These are phyloP conservation scores for Torrubiellomyces zombiae DNA, from an alignment of 2,329 filamentous ascomycete genomes.

Conservation along the genomic window DNA sequence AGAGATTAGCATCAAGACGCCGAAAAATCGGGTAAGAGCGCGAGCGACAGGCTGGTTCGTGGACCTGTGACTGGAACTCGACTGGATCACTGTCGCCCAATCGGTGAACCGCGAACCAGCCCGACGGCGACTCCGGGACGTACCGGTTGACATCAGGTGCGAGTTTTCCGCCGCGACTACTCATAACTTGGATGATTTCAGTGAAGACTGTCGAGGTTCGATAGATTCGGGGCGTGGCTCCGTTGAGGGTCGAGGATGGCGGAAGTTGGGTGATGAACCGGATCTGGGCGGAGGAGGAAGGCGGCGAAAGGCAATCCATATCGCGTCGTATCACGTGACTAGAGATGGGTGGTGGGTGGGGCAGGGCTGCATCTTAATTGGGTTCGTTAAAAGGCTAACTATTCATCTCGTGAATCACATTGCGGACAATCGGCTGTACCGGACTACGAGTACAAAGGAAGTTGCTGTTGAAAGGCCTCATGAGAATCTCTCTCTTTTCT, in stretches of 20 bases:
- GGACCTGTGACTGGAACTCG: too few relatives aligned
- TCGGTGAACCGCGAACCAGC: too few relatives aligned
- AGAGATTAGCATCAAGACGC: constrained; percentile 3
- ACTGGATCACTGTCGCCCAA: too few relatives aligned
- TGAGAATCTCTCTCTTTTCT: too few relatives aligned
- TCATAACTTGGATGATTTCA: constrained; percentile 58
- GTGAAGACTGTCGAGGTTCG: constrained; percentile 14
- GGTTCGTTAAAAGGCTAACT: too few relatives aligned
- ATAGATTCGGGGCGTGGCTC: constrained; percentile 8
- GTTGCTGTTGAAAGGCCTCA: too few relatives aligned
- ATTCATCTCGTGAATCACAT: too few relatives aligned
- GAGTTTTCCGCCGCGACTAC: constrained; percentile 92
- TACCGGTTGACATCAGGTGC: constrained; percentile 98
- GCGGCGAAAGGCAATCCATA: constrained; percentile 8
- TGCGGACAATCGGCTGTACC: too few relatives aligned
- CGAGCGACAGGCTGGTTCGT: not conserved
- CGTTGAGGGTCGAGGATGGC: constrained; percentile 7
- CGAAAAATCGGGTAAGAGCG: constrained; percentile 5
- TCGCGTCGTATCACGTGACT: constrained; percentile 12
- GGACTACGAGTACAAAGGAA: too few relatives aligned
- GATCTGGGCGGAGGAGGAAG: constrained; percentile 13
- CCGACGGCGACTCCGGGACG: too few relatives aligned
- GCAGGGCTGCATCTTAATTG: too few relatives aligned
- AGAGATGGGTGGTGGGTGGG: too few relatives aligned
- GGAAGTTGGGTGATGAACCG: constrained; percentile 12